Base-by-base conservation (phyloP, 257 asterid species). In the Cinchona pubescens region DNA sequence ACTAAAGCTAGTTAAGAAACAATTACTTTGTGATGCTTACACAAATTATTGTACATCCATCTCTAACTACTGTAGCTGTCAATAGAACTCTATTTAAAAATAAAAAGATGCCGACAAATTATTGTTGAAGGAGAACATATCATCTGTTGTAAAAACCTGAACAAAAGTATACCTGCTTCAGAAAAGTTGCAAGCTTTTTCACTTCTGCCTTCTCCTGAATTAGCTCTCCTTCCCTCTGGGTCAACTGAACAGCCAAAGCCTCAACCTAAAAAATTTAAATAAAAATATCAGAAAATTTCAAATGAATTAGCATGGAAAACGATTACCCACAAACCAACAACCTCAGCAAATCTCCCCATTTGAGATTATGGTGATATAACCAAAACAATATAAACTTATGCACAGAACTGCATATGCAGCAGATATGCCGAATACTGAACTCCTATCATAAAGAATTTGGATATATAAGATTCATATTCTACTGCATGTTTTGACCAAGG, bases 181-280 rank as follows among this genome's bases (percentile, higher is more conserved):
- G 75, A 84, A 94, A 94, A 78, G 84, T 83, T 48, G 96, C 96
- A 78, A 94, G 96, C 86, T 81, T 94, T 86, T 92, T 92, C 67
- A 92, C 97, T 94, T 94, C 97, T 27, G 90, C 88, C 81, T 92
- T 94, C 87, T 94, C 98, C 78, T 92, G 94, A 80, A 88, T 87
- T 61, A 94, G 88, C 76, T 92, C 97, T 76, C 96, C 98, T 89
- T 94, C 97, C 84, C 96, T 92, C 79, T 87, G 90, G 65, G 92
- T 90, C 81, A 94, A 83, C 71, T 92, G 97, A 78, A 88, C 90
- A 7, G 97, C 97, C 74, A 94, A 85, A 78, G 98, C 97, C 85
- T 92, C 97, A 79, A 90, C 97, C 97, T 94, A 51, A 43, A 67
- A 23, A 66, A 3, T 21, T 40, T 10, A 49, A 67, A 37, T 37